These are phyloP conservation scores for Herpotrichia juniperi DNA, from an alignment of 2,329 filamentous ascomycete species.

Conservation along the genomic window DNA sequence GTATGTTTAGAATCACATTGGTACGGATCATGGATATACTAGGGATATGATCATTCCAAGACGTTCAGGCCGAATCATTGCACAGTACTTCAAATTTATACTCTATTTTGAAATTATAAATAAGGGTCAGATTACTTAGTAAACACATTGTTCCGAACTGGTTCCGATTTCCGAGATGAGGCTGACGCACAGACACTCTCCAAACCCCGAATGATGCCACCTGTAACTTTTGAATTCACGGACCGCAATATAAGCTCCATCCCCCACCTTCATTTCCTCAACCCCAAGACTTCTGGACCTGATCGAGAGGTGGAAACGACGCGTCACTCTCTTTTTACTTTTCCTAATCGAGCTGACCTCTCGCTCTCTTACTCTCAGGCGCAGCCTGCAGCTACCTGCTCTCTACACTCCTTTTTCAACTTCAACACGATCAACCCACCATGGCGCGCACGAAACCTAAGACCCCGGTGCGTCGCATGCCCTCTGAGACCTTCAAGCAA, in stretches of 20 bases:
- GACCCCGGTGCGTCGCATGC: conserved; percentile 31
- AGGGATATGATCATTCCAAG: too few species aligned
- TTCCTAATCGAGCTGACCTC: neutral
- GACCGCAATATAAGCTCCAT: neutral
- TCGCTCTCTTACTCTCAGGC: neutral
- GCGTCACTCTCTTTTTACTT: neutral
- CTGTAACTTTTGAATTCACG: neutral
- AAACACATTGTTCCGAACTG: neutral
- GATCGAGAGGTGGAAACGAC: neutral
- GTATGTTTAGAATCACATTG: too few species aligned
- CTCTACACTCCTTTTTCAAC: neutral
- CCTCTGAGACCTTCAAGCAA: conserved; percentile 29
- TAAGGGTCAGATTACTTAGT: too few species aligned
- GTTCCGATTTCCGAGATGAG: conserved; percentile 3
- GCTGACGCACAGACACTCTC: neutral
- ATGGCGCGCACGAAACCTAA: conserved; percentile 39
- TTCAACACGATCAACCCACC: neutral
- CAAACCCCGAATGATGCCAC: conserved; percentile 1
- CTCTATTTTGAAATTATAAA: too few species aligned
- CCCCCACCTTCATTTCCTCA: neutral
- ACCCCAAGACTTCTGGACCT: neutral
- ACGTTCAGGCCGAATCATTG: too few species aligned
- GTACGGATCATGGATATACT: too few species aligned
- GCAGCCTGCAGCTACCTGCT: neutral
- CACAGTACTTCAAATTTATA: too few species aligned